Percentiles rank a stretch among this genome's conserved stretches.
These are phyloP conservation scores for Penicillium coprophilum DNA, from an alignment of 495 filamentous ascomycete genomes.

Conservation along the genomic window DNA sequence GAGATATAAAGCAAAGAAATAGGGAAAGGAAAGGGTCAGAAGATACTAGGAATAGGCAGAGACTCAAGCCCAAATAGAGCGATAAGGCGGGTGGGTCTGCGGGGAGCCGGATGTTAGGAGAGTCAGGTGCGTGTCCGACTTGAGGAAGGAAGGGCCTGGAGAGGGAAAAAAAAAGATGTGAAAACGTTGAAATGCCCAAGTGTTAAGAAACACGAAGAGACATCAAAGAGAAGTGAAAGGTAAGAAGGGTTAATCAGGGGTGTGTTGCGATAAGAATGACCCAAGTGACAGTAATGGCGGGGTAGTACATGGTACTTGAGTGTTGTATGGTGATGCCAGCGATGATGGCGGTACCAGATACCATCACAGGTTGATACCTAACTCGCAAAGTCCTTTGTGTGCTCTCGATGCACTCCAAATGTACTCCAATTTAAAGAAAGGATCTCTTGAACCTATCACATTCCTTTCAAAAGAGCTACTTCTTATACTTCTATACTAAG, in stretches of 20 bases:
- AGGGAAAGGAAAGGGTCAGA: slow-evolving; percentile 3
- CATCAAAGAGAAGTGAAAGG: slow-evolving; percentile 1
- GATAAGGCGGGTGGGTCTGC: slow-evolving; percentile 16
- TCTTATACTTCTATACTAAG: not conserved
- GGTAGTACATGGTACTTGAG: slow-evolving; percentile 8
- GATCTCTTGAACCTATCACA: not conserved
- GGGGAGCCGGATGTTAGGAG: slow-evolving; percentile 8
- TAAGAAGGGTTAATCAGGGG: not conserved
- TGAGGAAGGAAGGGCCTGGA: slow-evolving; percentile 1
- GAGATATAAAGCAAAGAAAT: not conserved
- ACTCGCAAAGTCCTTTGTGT: slow-evolving; percentile 1
- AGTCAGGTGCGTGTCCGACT: slow-evolving; percentile 8
- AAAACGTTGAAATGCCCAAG: not conserved
- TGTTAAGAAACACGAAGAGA: not conserved
- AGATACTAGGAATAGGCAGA: slow-evolving; percentile 12
- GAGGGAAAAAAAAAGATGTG: not conserved
- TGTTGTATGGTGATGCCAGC: not conserved
- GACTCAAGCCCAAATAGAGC: slow-evolving; percentile 12
- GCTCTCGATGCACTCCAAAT: not conserved
- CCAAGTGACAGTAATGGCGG: slow-evolving; percentile 11
- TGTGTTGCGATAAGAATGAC: slow-evolving; percentile 14
- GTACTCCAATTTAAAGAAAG: not conserved
- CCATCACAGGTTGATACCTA: not conserved
- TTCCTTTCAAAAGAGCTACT: not conserved
- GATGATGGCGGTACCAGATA: not conserved